Base-by-base conservation (phyloP, 2,329 filamentous ascomycete genomes). In the Hysterium pulicare region DNA sequence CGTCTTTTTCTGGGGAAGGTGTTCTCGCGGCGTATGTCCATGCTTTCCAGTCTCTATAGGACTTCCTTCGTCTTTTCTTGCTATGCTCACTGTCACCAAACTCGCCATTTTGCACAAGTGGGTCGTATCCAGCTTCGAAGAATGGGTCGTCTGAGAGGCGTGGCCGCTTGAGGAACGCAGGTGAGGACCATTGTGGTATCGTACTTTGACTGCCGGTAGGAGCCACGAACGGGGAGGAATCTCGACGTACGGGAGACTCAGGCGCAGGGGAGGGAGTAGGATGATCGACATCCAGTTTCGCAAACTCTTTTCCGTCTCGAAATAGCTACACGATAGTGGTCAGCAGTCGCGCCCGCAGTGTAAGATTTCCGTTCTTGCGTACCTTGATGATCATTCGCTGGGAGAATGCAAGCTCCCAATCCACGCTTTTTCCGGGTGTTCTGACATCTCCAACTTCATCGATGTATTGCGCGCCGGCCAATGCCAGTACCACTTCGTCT, bases 11-110 rank as follows among this genome's bases (percentile, higher is more conserved):
- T 2, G 87, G 86, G 40, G 83, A 90, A 6, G 81, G 82, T 1
- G 86, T 85, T 42, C 81, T 77, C 56, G 84, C 86, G 17, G 76
- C 75, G 55, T 90, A 86, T 48, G 78, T 83, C 91, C 91, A 96
- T 21, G 79, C 73, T 22, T 74, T 78, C 55, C 81, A 83, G 39
- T 80, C 73, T 33, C 82, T 81, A 6, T 84, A 81, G 21, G 81
- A 80, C 58, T 87, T 90, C 44, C 84, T 82, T 39, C 79, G 79
- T 41, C 80, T 78, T 66, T 90, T 94, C 47, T 80, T 82, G 21
- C 79, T 81, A 55, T 74, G 79, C 26, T 70, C 76, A 19, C 78
- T 70, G 32, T 75, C 75, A 2, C 78, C 79, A 61, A 86, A 81
- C 9, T 49, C 52, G 13, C 36, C 43, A 20, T 86, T 85, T 45